Conservation (phyloP, 2,329 filamentous ascomycete genomes). For the Scedosporium aurantiacum region DNA sequence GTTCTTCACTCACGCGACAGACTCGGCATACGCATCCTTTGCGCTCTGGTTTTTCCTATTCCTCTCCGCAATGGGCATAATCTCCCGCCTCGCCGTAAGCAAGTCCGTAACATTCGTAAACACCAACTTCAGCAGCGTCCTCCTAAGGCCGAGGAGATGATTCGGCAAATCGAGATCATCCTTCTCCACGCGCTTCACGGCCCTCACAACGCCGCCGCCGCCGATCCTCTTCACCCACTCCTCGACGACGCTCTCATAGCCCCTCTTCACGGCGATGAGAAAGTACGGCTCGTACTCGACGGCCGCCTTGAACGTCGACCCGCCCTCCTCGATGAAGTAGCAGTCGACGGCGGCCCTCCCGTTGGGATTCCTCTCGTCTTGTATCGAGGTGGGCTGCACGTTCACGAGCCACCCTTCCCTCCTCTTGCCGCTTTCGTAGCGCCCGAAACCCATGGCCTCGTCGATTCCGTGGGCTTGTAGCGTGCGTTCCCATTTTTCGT, state of each 20-base stretch:
- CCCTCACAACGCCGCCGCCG: conserved; percentile 72
- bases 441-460: conserved; percentile 85
- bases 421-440: conserved; percentile 76
- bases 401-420: conserved; percentile 91
- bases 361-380: conserved; percentile 73
- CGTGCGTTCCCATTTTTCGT: conserved; percentile 84
- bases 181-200: conserved; percentile 67
- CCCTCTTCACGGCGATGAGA: conserved; percentile 77
- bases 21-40: conserved; percentile 97
- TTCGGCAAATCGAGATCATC: conserved; percentile 94
- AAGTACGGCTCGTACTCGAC: conserved; percentile 97
- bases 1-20: conserved; percentile 63
- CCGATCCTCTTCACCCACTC: conserved; percentile 79
- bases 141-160: conserved; percentile 79
- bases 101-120: conserved; percentile 85
- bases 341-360: conserved; percentile 88
- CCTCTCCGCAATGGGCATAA: conserved; percentile 87
- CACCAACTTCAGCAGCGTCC: conserved; percentile 75
- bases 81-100: conserved; percentile 68
- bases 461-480: conserved; percentile 81
- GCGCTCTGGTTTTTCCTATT: conserved; percentile 94
- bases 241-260: conserved; percentile 84
- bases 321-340: conserved; percentile 79
- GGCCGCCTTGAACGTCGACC: conserved; percentile 88
- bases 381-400: conserved; percentile 77